A percentile compares a stretch with the other conserved stretches of the same genome.
These are phyloP conservation scores for Eucalyptus sideroxylon DNA, from an alignment of 345 rosid genomes.

Conservation along the genomic window DNA sequence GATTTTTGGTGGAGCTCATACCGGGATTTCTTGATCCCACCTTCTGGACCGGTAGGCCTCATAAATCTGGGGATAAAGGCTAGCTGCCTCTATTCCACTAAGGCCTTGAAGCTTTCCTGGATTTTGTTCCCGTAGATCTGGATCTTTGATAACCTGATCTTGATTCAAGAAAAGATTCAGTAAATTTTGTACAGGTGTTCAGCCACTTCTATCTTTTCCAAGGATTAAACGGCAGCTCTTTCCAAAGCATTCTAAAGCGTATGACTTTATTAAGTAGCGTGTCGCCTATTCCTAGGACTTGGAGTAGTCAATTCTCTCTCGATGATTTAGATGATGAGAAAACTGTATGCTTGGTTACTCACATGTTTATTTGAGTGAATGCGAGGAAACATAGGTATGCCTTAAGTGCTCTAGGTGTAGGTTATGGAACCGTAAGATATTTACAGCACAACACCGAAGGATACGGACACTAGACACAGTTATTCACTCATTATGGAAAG, in stretches of 20 bases:
- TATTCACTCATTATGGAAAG: neutral
- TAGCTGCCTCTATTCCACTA: neutral
- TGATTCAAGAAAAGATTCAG: neutral
- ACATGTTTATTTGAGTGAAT: neutral
- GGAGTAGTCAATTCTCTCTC: neutral
- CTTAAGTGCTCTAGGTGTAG: neutral
- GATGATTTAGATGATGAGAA: neutral
- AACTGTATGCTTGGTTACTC: neutral
- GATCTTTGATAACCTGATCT: neutral
- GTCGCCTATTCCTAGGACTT: neutral
- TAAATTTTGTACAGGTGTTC: neutral
- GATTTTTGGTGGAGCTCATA: neutral
- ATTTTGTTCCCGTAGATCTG: conserved; percentile 7
- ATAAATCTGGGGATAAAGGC: neutral
- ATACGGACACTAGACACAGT: neutral
- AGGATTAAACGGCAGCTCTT: neutral
- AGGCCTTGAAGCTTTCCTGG: conserved; percentile 8
- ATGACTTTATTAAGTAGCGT: neutral
- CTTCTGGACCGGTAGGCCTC: neutral
- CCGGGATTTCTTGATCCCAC: neutral
- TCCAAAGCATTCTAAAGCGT: neutral
- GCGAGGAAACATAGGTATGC: neutral
- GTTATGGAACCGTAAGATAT: neutral
- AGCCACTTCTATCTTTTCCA: neutral
- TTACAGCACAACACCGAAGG: neutral